Conservation (phyloP, 495 filamentous ascomycete genomes). For the Podospora bellae-mahoneyi region DNA sequence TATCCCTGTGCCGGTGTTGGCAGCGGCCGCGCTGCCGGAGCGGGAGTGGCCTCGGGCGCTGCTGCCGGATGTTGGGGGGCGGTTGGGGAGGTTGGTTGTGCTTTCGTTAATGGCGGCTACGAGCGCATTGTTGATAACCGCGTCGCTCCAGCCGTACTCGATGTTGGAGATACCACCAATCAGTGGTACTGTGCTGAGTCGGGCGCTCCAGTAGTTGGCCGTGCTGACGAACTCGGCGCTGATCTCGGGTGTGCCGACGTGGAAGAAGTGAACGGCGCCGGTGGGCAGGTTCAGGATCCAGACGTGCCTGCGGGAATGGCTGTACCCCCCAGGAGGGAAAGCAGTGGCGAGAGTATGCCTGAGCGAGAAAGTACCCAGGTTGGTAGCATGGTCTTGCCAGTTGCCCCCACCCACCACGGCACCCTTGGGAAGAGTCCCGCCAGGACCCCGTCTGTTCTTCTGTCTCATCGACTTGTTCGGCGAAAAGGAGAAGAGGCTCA, state of each 20-base stretch:
- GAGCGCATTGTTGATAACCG: slow-evolving; percentile 74
- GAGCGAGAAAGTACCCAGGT: slow-evolving; percentile 78
- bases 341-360: slow-evolving; percentile 89
- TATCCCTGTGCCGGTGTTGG: slow-evolving; percentile 7
- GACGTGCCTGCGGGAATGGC: slow-evolving; percentile 82
- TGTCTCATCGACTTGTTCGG: slow-evolving; percentile 68
- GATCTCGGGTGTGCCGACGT: slow-evolving; percentile 93
- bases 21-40: slow-evolving; percentile 42
- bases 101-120: slow-evolving; percentile 51
- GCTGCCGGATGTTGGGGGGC: slow-evolving; percentile 26
- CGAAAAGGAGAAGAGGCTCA: slow-evolving; percentile 92
- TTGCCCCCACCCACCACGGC: slow-evolving; percentile 88
- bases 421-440: slow-evolving; percentile 42
- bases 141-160: slow-evolving; percentile 94
- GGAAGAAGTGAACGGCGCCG: slow-evolving; percentile 94
- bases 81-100: slow-evolving; percentile 18
- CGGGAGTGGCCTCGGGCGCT: slow-evolving; percentile 36
- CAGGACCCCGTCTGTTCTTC: slow-evolving; percentile 52
- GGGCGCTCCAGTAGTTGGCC: slow-evolving; percentile 96
- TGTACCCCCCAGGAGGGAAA: slow-evolving; percentile 88
- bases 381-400: slow-evolving; percentile 93
- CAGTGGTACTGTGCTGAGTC: slow-evolving; percentile 87
- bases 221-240: slow-evolving; percentile 89
- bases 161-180: slow-evolving; percentile 92
- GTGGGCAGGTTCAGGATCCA: slow-evolving; percentile 93